Evolutionary conservation across 345 rosid species (phyloP), one percentile per base, ranked within the genome.

Genomic region (Boechera stricta): DNA sequence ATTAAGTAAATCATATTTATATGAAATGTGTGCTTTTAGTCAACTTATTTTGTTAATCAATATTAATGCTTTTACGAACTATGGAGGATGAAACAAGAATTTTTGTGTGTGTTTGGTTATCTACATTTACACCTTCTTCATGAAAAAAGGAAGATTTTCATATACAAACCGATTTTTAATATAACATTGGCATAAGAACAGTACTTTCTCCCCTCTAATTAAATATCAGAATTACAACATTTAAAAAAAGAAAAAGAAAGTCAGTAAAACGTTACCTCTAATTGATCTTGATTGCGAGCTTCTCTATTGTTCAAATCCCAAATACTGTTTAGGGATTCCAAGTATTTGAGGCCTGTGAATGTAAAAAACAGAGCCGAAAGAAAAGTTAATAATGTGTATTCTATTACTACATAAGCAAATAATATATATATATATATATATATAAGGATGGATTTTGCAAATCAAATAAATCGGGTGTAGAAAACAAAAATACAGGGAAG

Each of bases 271-370:
- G 57, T 47, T 52, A 69, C 80, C 75, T 76, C 21, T 44, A 61
- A 32, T 44, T 24, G 11, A 31, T 76, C 63, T 76, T 69, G 74
- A 52, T 51, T 41, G 36, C 10, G 32, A 61, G 48, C 24, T 74
- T 76, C 35, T 61, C 57, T 68, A 69, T 18, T 59, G 69, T 58
- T 67, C 15, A 69, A 76, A 31, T 67, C 33, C 47, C 57, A 75
- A 49, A 48, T 38, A 67, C 61, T 75, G 44, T 32, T 41, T 59
- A 24, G 3, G 49, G 32, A 54, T 63, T 48, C 49, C 58, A 8
- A 33, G 44, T 62, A 24, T 54, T 56, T 69, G 64, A 69, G 71
- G 51, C 66, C 71, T 77, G 75, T 42, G 26, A 44, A 76, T 69
- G 38, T 68, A 26, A 59, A 76, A 24, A 76, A 24, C 53, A 62